A percentile compares a stretch with the other conserved stretches of the same genome.
Evolutionary conservation across 352 stramenopile genomes (phyloP).

Genomic region (Phytophthora pseudosyringae): DNA sequence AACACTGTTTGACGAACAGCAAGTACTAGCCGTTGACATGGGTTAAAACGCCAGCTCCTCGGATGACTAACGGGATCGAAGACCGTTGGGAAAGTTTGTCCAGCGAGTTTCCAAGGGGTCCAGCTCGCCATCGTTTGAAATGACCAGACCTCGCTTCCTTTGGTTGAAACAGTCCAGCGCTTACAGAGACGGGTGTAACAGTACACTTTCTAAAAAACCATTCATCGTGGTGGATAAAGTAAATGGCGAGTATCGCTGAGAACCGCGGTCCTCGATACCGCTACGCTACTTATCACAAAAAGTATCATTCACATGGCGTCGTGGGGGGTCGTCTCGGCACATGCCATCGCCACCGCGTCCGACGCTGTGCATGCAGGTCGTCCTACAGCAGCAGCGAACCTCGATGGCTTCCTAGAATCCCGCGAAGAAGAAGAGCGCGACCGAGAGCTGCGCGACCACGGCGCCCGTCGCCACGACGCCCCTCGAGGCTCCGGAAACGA

Average conservation of each 20-base stretch:
- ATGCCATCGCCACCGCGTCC: too few relatives aligned
- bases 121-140: too few relatives aligned
- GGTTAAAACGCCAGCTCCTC: conserved; percentile 1
- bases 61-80: not conserved
- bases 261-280: too few relatives aligned
- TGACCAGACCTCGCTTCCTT: not conserved
- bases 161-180: too few relatives aligned
- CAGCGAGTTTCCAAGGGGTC: not conserved
- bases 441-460: conserved; percentile 17
- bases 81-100: conserved; percentile 3
- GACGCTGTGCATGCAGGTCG: not conserved
- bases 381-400: not conserved
- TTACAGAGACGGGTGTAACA: too few relatives aligned
- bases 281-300: conserved; percentile 1
- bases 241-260: too few relatives aligned
- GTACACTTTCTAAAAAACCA: too few relatives aligned
- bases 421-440: conserved; percentile 28
- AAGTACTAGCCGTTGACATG: conserved; percentile 2
- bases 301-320: conserved; percentile 10
- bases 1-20: not conserved
- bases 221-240: too few relatives aligned
- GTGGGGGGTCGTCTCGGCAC: too few relatives aligned
- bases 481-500: conserved; percentile 15
- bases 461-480: conserved; percentile 1
- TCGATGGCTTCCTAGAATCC: conserved; percentile 18